Conservation (phyloP, 164 flowering plant species). For the Platanus orientalis region DNA sequence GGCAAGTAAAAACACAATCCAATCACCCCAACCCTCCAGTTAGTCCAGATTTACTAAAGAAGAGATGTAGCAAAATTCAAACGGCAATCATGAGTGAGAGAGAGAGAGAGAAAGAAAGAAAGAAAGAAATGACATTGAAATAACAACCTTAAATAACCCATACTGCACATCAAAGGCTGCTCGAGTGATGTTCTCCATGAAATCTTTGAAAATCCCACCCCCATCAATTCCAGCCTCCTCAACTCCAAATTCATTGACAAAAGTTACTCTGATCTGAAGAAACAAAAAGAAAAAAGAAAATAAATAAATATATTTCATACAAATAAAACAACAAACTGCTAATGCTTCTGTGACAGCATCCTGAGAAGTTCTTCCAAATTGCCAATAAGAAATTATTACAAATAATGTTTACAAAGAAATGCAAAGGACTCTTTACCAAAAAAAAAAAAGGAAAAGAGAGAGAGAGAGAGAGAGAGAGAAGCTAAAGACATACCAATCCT, state of each 20-base stretch:
- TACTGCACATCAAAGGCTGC: conserved; percentile 96
- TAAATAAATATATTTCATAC: not conserved
- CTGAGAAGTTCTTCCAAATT: not conserved
- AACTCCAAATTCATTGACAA: conserved; percentile 94
- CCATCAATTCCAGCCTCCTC: conserved; percentile 99
- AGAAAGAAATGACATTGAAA: not conserved
- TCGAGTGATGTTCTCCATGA: conserved; percentile 93
- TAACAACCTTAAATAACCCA: conserved; percentile 89
- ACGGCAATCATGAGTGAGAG: too few relatives aligned
- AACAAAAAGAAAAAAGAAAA: not conserved
- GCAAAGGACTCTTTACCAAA: too few relatives aligned
- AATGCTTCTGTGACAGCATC: not conserved
- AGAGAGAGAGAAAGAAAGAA: too few relatives aligned
- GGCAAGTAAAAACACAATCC: too few relatives aligned
- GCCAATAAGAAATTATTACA: not conserved
- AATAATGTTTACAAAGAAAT: not conserved
- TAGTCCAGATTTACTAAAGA: too few relatives aligned
- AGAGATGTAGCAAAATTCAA: too few relatives aligned
- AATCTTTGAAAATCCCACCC: conserved; percentile 98
- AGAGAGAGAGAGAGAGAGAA: too few relatives aligned
- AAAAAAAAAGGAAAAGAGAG: too few relatives aligned
- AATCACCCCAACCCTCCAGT: too few relatives aligned
- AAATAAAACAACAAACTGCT: too few relatives aligned
- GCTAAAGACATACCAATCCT: conserved; percentile 49
- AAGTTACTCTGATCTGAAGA: conserved; percentile 82